Evolutionary conservation across 1,284 basidiomycete species (phyloP).

Genomic region (Cutaneotrichosporon mucoides): DNA sequence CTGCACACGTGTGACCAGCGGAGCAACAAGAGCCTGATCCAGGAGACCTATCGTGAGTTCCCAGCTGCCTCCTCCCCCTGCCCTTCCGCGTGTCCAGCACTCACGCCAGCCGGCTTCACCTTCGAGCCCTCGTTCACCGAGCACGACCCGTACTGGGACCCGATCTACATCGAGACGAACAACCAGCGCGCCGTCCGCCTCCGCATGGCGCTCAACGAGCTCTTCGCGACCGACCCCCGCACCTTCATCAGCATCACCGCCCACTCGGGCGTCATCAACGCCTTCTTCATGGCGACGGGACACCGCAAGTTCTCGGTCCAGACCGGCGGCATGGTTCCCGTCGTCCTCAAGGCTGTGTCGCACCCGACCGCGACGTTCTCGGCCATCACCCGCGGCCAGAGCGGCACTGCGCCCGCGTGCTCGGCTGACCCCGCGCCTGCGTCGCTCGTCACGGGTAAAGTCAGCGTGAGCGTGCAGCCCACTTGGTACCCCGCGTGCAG

Average conservation of each 20-base stretch:
- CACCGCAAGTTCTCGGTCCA: conserved; percentile 26
- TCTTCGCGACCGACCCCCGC: conserved; percentile 34
- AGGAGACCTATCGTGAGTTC: conserved; percentile 20
- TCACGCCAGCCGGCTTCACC: conserved; percentile 23
- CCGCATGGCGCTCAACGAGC: conserved; percentile 31
- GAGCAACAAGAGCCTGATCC: conserved; percentile 27
- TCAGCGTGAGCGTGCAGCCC: not conserved
- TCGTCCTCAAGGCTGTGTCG: conserved; percentile 24
- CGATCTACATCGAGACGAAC: conserved; percentile 30
- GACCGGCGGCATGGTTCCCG: conserved; percentile 32
- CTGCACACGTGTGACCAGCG: conserved; percentile 42
- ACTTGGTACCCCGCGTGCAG: not conserved
- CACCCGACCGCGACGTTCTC: conserved; percentile 19
- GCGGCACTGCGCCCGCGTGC: conserved; percentile 20
- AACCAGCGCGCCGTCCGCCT: conserved; percentile 28
- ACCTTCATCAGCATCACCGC: conserved; percentile 44
- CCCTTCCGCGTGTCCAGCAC: not conserved
- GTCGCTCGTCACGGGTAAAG: not conserved
- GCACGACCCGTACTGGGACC: conserved; percentile 39
- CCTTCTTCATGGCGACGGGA: conserved; percentile 32
- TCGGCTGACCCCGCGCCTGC: conserved; percentile 10
- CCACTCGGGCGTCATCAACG: conserved; percentile 41
- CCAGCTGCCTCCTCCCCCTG: too few relatives aligned
- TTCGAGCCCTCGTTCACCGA: conserved; percentile 41
- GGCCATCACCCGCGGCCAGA: conserved; percentile 21